Percentiles rank a stretch among this genome's conserved stretches.
phyloP scores from a whole-genome alignment of 331 rosid species.

The Acacia concinna region DNA sequence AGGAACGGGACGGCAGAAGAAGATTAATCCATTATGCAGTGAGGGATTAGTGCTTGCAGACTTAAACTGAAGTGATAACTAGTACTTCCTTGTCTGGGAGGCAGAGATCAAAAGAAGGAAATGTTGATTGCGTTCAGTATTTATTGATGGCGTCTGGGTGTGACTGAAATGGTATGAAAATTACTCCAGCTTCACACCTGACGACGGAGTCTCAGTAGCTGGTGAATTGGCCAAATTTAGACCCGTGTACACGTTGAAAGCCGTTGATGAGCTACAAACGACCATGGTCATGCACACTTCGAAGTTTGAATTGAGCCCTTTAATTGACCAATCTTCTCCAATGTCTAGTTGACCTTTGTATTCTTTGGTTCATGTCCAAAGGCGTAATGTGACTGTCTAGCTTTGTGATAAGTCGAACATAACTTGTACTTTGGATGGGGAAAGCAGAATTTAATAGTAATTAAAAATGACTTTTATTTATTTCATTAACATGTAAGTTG shows the following conservation, averaged over 20 bases:
- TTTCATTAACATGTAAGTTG: background rate
- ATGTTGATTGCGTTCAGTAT: background rate
- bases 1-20: conserved; percentile 37
- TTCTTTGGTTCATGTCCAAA: background rate
- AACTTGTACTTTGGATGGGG: background rate
- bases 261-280: conserved; percentile 31
- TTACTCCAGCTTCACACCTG: conserved; percentile 25
- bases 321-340: background rate
- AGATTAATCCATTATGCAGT: conserved; percentile 1
- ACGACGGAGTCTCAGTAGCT: conserved; percentile 4
- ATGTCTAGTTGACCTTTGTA: background rate
- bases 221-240: conserved; percentile 34
- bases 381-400: background rate
- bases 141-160: background rate
- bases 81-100: background rate
- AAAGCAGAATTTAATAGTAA: background rate
- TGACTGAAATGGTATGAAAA: background rate
- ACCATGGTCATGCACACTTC: conserved; percentile 29
- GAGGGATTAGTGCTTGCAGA: background rate
- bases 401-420: background rate
- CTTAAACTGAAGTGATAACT: background rate
- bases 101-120: background rate
- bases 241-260: conserved; percentile 19
- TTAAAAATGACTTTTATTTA: background rate
- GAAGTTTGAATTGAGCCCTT: background rate